Evolutionary conservation across 768 basidiomycete species (phyloP).

Genomic region (Suillus subluteus): DNA sequence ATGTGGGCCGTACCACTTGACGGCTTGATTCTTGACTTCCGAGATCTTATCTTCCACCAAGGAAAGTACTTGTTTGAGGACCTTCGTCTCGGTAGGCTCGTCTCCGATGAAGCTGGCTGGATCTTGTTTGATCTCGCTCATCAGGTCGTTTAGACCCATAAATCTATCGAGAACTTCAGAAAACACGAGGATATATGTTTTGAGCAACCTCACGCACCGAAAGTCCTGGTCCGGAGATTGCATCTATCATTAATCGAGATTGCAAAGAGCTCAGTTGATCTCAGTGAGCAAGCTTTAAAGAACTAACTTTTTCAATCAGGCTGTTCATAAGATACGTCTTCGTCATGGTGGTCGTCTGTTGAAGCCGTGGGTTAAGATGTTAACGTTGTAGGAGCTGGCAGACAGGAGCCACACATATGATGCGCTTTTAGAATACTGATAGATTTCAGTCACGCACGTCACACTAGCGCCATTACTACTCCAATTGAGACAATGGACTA

Average conservation of each 20-base stretch:
- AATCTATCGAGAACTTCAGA: slow-evolving; percentile 56
- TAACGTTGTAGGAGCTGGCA: background rate
- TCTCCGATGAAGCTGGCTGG: slow-evolving; percentile 78
- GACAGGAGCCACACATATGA: slow-evolving; percentile 29
- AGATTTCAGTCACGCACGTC: slow-evolving; percentile 3
- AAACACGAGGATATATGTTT: slow-evolving; percentile 22
- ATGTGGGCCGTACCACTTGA: slow-evolving; percentile 75
- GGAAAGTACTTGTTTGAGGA: slow-evolving; percentile 80
- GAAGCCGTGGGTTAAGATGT: background rate
- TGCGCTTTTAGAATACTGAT: background rate
- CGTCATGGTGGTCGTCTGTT: slow-evolving; percentile 58
- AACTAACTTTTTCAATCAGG: slow-evolving; percentile 75
- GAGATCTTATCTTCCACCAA: slow-evolving; percentile 95
- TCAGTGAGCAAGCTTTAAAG: slow-evolving; percentile 9
- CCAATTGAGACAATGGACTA: background rate
- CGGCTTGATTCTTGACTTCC: slow-evolving; percentile 97
- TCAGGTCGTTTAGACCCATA: slow-evolving; percentile 96
- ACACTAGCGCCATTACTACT: background rate
- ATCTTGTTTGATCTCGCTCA: slow-evolving; percentile 85
- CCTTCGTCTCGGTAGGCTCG: slow-evolving; percentile 82
- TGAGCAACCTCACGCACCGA: slow-evolving; percentile 50
- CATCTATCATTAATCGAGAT: slow-evolving; percentile 55
- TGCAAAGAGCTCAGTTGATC: slow-evolving; percentile 1
- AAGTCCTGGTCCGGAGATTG: slow-evolving; percentile 91
- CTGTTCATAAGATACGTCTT: slow-evolving; percentile 85